phyloP scores from a whole-genome alignment of 768 basidiomycete genomes.

The Leccinum longicurvipes region DNA sequence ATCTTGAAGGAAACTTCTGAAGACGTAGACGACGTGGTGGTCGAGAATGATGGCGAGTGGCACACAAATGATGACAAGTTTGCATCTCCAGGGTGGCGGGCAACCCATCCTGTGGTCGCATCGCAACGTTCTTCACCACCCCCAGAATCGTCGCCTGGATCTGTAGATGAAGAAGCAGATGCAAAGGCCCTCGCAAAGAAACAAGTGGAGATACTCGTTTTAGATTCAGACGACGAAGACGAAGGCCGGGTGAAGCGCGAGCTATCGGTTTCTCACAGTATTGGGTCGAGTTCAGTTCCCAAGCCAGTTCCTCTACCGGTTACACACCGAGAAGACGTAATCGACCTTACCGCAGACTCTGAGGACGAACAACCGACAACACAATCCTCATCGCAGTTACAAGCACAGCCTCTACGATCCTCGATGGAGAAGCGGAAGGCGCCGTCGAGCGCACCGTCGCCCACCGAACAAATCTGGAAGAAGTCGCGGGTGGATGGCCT shows the following conservation, averaged over 20 bases:
- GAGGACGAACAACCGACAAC: conserved; percentile 61
- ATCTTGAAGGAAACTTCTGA: conserved; percentile 79
- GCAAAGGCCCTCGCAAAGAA: conserved; percentile 44
- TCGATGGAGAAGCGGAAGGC: conserved; percentile 59
- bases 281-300: conserved; percentile 37
- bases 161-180: conserved; percentile 28
- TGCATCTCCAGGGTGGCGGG: conserved; percentile 71
- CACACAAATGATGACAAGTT: conserved; percentile 87
- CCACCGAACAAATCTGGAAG: conserved; percentile 74
- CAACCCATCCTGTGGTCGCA: conserved; percentile 41
- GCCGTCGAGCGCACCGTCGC: conserved; percentile 45
- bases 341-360: conserved; percentile 81
- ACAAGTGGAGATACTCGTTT: conserved; percentile 58
- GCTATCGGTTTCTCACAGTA: conserved; percentile 61
- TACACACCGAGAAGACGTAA: conserved; percentile 49
- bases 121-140: conserved; percentile 29
- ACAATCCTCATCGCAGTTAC: conserved; percentile 23
- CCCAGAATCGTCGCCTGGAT: conserved; percentile 25
- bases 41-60: conserved; percentile 96
- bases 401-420: conserved; percentile 29
- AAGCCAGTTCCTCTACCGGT: conserved; percentile 20
- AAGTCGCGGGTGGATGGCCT: conserved; percentile 44
- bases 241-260: conserved; percentile 75
- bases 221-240: conserved; percentile 76
- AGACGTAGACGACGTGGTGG: conserved; percentile 83